phyloP scores from a whole-genome alignment of 1,139 yeast genomes.

The Meyerozyma sp. region DNA sequence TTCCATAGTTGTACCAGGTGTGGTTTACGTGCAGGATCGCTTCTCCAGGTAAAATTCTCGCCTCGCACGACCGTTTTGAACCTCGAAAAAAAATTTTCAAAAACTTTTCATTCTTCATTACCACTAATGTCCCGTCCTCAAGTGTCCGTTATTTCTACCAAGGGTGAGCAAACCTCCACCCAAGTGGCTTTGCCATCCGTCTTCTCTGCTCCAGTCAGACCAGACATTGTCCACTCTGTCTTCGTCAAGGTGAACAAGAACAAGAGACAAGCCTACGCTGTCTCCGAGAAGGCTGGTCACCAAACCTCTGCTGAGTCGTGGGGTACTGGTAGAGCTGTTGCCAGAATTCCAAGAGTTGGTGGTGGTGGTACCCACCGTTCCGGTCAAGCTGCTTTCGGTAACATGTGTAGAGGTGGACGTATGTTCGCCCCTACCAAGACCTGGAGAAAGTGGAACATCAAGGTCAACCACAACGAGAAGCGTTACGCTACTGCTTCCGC shows the following conservation, averaged over 20 bases:
- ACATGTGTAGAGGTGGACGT: slow-evolving; percentile 99
- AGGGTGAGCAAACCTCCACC: slow-evolving; percentile 83
- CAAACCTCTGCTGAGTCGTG: slow-evolving; percentile 99
- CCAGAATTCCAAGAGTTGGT: slow-evolving; percentile 99
- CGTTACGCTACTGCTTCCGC: slow-evolving; percentile 99
- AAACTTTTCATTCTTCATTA: slow-evolving; percentile 3
- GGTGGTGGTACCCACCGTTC: slow-evolving; percentile 99
- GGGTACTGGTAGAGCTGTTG: slow-evolving; percentile 99
- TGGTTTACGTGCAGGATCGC: background rate
- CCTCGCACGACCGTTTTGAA: slow-evolving; percentile 4
- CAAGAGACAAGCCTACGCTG: slow-evolving; percentile 99
- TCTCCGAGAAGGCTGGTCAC: slow-evolving; percentile 98
- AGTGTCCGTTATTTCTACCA: slow-evolving; percentile 87
- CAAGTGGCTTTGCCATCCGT: slow-evolving; percentile 96
- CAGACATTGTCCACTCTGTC: slow-evolving; percentile 98
- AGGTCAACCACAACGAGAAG: slow-evolving; percentile 99
- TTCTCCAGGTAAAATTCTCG: background rate
- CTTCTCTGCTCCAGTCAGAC: slow-evolving; percentile 99
- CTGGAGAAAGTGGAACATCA: slow-evolving; percentile 99
- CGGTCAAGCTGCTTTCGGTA: slow-evolving; percentile 99
- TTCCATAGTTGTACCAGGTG: background rate
- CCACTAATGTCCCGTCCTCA: slow-evolving; percentile 79
- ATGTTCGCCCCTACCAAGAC: slow-evolving; percentile 99
- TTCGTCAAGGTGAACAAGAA: slow-evolving; percentile 98
- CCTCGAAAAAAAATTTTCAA: background rate